These are phyloP conservation scores for Smallanthus sonchifolius DNA, from an alignment of 129 eudicot genomes.

Conservation along the genomic window DNA sequence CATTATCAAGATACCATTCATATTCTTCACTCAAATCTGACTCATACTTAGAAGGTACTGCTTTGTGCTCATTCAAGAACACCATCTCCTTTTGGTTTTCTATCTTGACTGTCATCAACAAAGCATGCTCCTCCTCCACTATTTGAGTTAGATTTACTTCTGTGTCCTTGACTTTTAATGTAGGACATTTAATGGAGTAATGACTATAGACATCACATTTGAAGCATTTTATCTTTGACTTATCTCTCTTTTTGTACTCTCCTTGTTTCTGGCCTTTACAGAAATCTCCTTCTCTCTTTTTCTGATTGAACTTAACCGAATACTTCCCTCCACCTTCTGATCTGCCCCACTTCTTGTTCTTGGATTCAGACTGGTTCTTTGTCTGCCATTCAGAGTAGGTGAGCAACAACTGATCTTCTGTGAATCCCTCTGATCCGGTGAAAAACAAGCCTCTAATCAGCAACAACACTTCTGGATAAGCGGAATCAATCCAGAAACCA, in stretches of 20 bases:
- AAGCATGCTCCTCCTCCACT: background rate
- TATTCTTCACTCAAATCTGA: background rate
- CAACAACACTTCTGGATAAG: too few species aligned
- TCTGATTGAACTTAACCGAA: too few species aligned
- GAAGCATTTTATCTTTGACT: background rate
- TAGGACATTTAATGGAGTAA: background rate
- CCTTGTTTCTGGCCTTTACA: background rate
- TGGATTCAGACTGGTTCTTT: accelerated
- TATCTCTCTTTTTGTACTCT: background rate
- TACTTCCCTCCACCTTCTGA: too few species aligned
- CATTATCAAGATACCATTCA: background rate
- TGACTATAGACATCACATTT: background rate
- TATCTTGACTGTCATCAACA: too few species aligned
- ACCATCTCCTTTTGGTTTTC: background rate
- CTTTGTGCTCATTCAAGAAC: background rate
- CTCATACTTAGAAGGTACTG: background rate
- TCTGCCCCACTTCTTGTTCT: background rate
- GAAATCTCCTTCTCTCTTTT: background rate
- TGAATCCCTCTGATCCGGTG: too few species aligned
- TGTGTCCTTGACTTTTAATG: background rate
- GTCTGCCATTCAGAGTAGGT: background rate
- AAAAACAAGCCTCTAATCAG: too few species aligned
- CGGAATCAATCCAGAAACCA: too few species aligned
- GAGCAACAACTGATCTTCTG: background rate
- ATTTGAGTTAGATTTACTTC: background rate